Evolutionary conservation across 2,329 filamentous ascomycete genomes (phyloP).

Genomic region (Aureobasidium sp.): DNA sequence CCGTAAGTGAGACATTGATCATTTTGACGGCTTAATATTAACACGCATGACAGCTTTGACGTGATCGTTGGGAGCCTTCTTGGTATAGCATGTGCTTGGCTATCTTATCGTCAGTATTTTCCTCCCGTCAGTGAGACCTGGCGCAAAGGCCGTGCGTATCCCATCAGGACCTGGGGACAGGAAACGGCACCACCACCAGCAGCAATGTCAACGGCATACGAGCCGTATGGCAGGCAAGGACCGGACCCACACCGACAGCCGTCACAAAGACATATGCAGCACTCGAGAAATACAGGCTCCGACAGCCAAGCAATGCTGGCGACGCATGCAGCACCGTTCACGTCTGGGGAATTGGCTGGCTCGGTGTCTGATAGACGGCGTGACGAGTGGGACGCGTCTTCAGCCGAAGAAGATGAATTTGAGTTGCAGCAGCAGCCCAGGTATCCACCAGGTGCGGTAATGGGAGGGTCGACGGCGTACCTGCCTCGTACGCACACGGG

Average conservation of each 20-base stretch:
- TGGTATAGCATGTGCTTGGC: constrained; percentile 46
- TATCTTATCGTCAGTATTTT: constrained; percentile 53
- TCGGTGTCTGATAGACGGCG: background rate
- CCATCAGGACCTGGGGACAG: constrained; percentile 51
- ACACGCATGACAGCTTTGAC: constrained; percentile 37
- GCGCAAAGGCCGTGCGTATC: constrained; percentile 53
- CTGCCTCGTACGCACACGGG: constrained; percentile 8
- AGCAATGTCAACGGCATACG: constrained; percentile 10
- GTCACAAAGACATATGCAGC: background rate
- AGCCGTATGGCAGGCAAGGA: background rate
- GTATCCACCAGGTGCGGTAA: constrained; percentile 6
- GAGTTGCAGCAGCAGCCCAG: constrained; percentile 7
- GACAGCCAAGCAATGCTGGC: constrained; percentile 10
- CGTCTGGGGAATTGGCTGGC: background rate
- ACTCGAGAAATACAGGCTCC: background rate
- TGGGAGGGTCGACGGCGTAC: constrained; percentile 13
- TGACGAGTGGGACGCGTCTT: constrained; percentile 14
- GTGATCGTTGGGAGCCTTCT: constrained; percentile 50
- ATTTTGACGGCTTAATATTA: background rate
- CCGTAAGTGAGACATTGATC: constrained; percentile 26
- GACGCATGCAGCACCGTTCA: constrained; percentile 11
- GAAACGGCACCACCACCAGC: constrained; percentile 27
- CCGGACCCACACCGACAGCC: background rate
- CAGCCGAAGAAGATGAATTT: constrained; percentile 9
- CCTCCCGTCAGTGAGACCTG: constrained; percentile 48